phyloP scores from a whole-genome alignment of 2,329 filamentous ascomycete species.

The Sporothrix humicola region DNA sequence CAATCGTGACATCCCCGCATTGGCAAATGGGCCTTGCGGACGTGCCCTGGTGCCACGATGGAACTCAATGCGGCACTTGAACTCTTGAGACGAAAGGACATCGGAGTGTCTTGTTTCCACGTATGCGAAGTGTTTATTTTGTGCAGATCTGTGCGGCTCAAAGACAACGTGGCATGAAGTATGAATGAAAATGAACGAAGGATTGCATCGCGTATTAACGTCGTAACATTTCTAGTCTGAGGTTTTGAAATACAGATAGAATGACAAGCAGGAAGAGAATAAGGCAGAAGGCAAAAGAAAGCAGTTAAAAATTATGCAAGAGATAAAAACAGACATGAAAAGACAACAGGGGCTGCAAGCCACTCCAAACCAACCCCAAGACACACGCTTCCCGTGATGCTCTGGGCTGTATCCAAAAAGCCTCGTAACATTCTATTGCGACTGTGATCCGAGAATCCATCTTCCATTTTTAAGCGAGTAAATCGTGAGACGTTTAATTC shows the following conservation, averaged over 20 bases:
- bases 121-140: neutral
- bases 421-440: neutral
- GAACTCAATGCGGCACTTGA: neutral
- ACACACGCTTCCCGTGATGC: neutral
- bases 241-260: neutral
- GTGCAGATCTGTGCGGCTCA: neutral
- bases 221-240: neutral
- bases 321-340: neutral
- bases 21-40: neutral
- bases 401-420: neutral
- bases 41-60: neutral
- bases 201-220: neutral
- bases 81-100: neutral
- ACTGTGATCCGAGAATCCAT: neutral
- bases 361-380: neutral
- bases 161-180: too few relatives aligned
- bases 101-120: slow-evolving; percentile 4
- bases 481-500: neutral
- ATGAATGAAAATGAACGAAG: neutral
- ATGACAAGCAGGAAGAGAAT: neutral
- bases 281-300: neutral
- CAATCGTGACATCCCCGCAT: neutral
- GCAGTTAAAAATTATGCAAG: neutral
- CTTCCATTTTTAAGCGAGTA: neutral
- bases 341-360: neutral